Conservation (phyloP, 1,284 basidiomycete genomes). For the Sporisorium sorghi region DNA sequence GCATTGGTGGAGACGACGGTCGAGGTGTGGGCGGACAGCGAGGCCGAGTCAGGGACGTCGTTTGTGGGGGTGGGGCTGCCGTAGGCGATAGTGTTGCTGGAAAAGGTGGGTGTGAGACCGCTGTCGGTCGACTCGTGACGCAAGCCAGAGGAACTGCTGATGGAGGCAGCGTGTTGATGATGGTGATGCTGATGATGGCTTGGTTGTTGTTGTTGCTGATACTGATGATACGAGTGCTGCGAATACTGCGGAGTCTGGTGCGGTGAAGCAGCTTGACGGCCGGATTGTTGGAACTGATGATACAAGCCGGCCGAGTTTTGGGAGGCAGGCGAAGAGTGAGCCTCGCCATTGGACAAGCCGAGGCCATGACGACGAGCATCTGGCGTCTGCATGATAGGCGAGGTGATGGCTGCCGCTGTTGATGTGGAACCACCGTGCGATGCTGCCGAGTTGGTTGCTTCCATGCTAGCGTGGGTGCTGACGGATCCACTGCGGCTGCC, state of each 20-base stretch:
- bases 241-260: constrained; percentile 12
- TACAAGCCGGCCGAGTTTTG: constrained; percentile 17
- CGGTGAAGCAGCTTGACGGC: constrained; percentile 14
- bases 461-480: constrained; percentile 29
- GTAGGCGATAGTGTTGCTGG: constrained; percentile 23
- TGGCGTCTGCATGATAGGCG: constrained; percentile 12
- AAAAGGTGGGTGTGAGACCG: constrained; percentile 28
- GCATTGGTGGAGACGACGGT: constrained; percentile 13
- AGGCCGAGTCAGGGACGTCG: constrained; percentile 17
- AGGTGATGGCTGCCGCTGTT: constrained; percentile 11
- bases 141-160: constrained; percentile 29
- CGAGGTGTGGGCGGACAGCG: constrained; percentile 13
- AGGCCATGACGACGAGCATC: constrained; percentile 30
- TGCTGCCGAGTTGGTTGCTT: constrained; percentile 13
- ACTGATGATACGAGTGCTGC: constrained; percentile 12
- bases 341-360: constrained; percentile 27
- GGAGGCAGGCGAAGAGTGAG: constrained; percentile 23
- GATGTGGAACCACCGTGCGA: constrained; percentile 14
- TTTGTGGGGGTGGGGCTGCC: constrained; percentile 23
- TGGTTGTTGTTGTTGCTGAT: constrained; percentile 22
- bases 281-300: constrained; percentile 26
- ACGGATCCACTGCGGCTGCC: constrained; percentile 18
- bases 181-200: constrained; percentile 11
- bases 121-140: constrained; percentile 35
- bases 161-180: constrained; percentile 29